A percentile compares a stretch with the other conserved stretches of the same genome.
Evolutionary conservation across 345 rosid genomes (phyloP).

Genomic region (Eutrema japonicum): DNA sequence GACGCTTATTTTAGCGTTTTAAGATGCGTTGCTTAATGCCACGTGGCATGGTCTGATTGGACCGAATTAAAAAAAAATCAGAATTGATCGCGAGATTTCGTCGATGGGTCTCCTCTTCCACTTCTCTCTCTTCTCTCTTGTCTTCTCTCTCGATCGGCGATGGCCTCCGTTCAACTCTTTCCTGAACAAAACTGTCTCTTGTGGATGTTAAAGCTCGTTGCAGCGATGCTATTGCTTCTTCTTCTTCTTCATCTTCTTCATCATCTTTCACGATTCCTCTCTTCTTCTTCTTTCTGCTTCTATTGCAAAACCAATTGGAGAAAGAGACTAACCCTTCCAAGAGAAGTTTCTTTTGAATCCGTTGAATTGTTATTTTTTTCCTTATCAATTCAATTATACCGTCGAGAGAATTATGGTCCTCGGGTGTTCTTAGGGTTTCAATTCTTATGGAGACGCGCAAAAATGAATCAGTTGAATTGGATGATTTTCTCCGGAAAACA

Average conservation of each 20-base stretch:
- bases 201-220: background rate
- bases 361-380: background rate
- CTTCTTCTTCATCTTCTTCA: slow-evolving; percentile 29
- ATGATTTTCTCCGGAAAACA: slow-evolving; percentile 53
- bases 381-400: slow-evolving; percentile 21
- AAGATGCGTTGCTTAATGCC: too few relatives aligned
- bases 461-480: slow-evolving; percentile 48
- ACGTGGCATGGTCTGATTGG: too few relatives aligned
- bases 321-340: background rate
- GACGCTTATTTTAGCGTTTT: too few relatives aligned
- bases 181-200: background rate
- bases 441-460: slow-evolving; percentile 16
- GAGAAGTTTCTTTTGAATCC: background rate
- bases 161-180: background rate
- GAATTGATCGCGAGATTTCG: too few relatives aligned
- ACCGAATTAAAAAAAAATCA: too few relatives aligned
- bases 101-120: too few relatives aligned
- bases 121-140: too few relatives aligned
- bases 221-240: slow-evolving; percentile 22
- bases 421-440: slow-evolving; percentile 23
- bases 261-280: slow-evolving; percentile 11
- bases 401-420: slow-evolving; percentile 1
- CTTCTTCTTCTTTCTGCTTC: background rate
- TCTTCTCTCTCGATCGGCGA: too few relatives aligned
- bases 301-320: background rate